Conservation (phyloP, 306 rosid genomes). For the Lotus japonicus region DNA sequence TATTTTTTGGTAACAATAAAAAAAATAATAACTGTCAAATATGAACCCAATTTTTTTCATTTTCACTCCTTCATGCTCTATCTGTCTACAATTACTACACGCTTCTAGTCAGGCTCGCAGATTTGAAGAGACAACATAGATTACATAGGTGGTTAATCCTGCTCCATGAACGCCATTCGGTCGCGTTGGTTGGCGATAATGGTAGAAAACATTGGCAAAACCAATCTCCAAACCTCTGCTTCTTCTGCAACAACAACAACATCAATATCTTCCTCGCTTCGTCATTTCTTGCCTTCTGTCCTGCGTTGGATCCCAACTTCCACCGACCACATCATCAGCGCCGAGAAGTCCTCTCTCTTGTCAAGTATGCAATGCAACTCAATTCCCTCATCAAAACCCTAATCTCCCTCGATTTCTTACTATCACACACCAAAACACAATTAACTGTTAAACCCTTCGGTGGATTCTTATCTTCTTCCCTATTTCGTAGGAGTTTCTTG, state of each 20-base stretch:
- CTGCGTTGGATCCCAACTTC: constrained; percentile 94
- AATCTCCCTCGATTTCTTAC: neutral
- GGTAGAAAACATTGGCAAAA: constrained; percentile 53
- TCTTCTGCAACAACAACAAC: neutral
- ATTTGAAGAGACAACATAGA: neutral
- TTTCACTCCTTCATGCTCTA: neutral
- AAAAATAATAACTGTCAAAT: too few species aligned
- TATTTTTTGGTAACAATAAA: too few species aligned
- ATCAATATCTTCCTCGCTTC: constrained; percentile 11
- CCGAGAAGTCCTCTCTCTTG: constrained; percentile 87
- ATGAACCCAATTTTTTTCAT: too few species aligned
- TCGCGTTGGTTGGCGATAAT: constrained; percentile 40
- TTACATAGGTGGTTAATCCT: neutral
- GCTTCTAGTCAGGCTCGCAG: neutral
- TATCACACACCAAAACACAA: too few species aligned
- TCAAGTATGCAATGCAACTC: constrained; percentile 41
- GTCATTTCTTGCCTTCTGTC: constrained; percentile 77
- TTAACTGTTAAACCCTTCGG: too few species aligned
- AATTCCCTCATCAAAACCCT: too few species aligned
- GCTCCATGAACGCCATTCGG: constrained; percentile 44
- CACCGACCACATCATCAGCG: constrained; percentile 66
- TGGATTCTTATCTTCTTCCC: too few species aligned
- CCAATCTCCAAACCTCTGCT: constrained; percentile 32
- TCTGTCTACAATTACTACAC: too few species aligned
- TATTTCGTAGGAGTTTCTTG: too few species aligned